Evolutionary conservation across 805 yeast genomes (phyloP), one percentile per base, ranked within the genome.

Genomic region (Candida nonsorbophila): DNA sequence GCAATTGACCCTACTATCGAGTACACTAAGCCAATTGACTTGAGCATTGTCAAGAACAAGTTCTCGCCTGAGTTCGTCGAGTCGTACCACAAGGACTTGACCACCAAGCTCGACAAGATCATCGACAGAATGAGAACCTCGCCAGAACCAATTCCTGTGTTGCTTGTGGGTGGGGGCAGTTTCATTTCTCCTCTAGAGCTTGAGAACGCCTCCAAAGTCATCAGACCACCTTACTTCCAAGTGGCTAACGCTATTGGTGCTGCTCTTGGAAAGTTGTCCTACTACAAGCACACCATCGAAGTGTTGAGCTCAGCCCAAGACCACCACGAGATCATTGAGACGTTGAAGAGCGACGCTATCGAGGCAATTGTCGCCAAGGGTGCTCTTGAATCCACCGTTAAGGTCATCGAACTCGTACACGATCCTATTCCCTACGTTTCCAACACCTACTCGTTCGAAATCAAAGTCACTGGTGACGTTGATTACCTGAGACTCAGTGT

Each of bases 91-190:
- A 27, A 24, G 17, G 48, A 38, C 7, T 34, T 49, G 15, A 55
- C 50, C 30, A 14, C 12, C 11, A 58, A 52, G 47, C 37, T 68
- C 3, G 73, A 66, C 33, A 37, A 26, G 11, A 56, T 62, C 3
- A 56, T 69, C 28, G 75, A 69, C 39, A 38, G 60, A 24, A 64
- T 69, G 62, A 65, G 62, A 42, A 67, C 72, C 5, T 51, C 52
- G 16, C 62, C 70, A 2, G 70, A 61, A 4, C 64, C 62, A 3
- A 40, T 67, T 8, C 63, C 69, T 1, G 68, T 68, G 1, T 30
- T 69, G 6, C 47, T 65, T 5, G 74, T 69, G 20, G 74, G 74
- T 22, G 74, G 75, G 20, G 74, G 74, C 6, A 67, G 74, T 2
- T 58, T 69, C 33, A 63, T 69, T 30, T 25, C 35, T 3, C 43